Conservation (phyloP, 2,329 filamentous ascomycete genomes). For the Botrytis porri region DNA sequence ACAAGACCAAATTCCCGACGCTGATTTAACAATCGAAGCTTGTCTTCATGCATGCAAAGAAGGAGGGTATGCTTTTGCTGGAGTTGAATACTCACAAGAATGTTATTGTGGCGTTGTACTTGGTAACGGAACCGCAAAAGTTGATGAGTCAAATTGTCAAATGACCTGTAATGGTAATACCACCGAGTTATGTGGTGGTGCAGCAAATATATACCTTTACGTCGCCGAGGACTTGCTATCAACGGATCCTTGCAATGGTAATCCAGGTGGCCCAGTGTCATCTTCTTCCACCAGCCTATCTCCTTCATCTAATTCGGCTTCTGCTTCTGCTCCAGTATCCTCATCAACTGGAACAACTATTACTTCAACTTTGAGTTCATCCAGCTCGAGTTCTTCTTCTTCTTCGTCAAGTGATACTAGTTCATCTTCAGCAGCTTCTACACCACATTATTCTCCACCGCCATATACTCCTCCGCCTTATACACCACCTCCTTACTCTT, state of each 20-base stretch:
- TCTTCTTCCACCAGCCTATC: constrained; percentile 20
- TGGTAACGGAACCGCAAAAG: constrained; percentile 32
- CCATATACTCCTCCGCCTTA: not conserved
- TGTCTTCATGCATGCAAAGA: constrained; percentile 42
- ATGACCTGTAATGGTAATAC: constrained; percentile 37
- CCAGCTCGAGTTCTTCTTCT: not conserved
- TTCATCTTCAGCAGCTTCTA: not conserved
- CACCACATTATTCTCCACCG: not conserved
- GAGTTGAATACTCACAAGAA: constrained; percentile 41
- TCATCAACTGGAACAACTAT: not conserved
- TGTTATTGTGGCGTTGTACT: constrained; percentile 44
- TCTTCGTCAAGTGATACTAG: not conserved
- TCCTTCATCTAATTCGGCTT: constrained; percentile 3
- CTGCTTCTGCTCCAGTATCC: constrained; percentile 15
- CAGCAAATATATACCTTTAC: constrained; percentile 39
- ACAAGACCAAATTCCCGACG: constrained; percentile 36
- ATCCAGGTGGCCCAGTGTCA: constrained; percentile 3
- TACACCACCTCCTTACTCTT: not conserved
- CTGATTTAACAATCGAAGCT: constrained; percentile 37
- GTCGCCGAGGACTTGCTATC: constrained; percentile 50
- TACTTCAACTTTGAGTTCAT: constrained; percentile 8
- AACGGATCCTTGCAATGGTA: constrained; percentile 46
- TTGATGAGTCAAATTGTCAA: constrained; percentile 29
- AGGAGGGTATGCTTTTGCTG: constrained; percentile 41
- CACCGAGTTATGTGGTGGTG: constrained; percentile 40